Evolutionary conservation across 2,329 filamentous ascomycete genomes (phyloP), one percentile per base, ranked within the genome.

Genomic region (Aureobasidium sp.): DNA sequence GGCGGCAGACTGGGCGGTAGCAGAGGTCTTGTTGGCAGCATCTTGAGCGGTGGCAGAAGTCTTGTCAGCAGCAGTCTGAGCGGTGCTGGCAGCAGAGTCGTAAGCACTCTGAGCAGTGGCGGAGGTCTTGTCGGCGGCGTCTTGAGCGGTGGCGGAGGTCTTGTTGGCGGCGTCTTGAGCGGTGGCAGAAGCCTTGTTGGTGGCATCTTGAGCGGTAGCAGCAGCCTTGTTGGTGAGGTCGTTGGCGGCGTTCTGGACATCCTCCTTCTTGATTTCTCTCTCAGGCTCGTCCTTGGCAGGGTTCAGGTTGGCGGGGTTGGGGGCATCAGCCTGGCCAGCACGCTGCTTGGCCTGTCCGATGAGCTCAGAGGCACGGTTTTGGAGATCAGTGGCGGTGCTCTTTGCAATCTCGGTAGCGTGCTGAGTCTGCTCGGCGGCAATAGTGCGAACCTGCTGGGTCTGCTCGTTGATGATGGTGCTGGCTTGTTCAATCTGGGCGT

Each of bases 331-430:
- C 69, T 71, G 37, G 32, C 53, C 34, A 32, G 54, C 61, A 44
- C 66, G 54, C 29, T 60, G 65, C 69, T 74, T 73, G 53, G 69
- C 67, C 59, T 69, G 68, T 34, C 75, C 77, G 53, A 83, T 78
- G 67, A 78, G 76, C 65, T 82, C 82, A 68, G 84, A 80, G 44
- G 84, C 85, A 75, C 85, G 84, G 69, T 76, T 74, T 63, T 79
- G 81, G 73, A 85, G 85, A 66, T 85, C 81, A 65, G 79, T 81
- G 57, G 85, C 80, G 64, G 85, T 83, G 66, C 77, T 79, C 72
- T 82, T 81, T 68, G 85, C 77, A 55, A 81, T 76, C 67, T 81
- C 81, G 62, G 82, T 78, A 21, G 83, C 83, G 65, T 81, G 82
- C 67, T 76, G 77, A 62, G 83, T 83, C 66, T 83, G 83, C 69